These are phyloP conservation scores for Parachaetomium inaequale DNA, from an alignment of 495 filamentous ascomycete species.

Conservation along the genomic window DNA sequence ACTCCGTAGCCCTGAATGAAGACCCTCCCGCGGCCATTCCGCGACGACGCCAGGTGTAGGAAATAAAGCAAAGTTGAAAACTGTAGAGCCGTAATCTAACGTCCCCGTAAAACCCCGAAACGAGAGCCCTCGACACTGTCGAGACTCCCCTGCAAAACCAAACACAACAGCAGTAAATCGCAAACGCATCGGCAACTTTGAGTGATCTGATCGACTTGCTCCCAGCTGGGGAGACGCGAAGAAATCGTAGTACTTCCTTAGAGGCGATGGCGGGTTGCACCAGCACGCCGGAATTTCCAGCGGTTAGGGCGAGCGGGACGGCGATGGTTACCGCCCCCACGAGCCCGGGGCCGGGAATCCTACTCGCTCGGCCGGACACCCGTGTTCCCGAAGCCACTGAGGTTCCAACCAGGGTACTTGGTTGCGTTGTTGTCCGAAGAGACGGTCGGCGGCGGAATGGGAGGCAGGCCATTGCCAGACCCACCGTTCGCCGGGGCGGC, in stretches of 20 bases:
- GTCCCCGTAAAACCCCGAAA: background rate
- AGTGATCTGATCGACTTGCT: background rate
- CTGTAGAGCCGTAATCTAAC: background rate
- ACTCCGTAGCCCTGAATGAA: background rate
- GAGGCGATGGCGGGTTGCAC: background rate
- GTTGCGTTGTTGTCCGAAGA: slow-evolving; percentile 11
- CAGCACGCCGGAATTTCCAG: background rate
- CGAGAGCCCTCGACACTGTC: slow-evolving; percentile 9
- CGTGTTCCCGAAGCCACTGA: slow-evolving; percentile 36
- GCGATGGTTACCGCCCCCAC: background rate
- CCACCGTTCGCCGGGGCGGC: slow-evolving; percentile 25
- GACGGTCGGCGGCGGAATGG: slow-evolving; percentile 27
- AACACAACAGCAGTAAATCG: background rate
- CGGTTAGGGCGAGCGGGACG: background rate
- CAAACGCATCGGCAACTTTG: background rate
- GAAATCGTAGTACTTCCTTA: background rate
- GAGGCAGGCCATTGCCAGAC: slow-evolving; percentile 29
- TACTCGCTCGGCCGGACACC: slow-evolving; percentile 30
- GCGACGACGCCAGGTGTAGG: background rate
- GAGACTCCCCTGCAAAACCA: background rate
- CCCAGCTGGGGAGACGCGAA: slow-evolving; percentile 2
- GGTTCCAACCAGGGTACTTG: slow-evolving; percentile 36
- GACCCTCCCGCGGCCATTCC: background rate
- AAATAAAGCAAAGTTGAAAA: background rate
- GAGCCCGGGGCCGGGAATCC: background rate